Evolutionary conservation across 2,329 filamentous ascomycete species (phyloP).

Genomic region (Pseudomassariella vexata): DNA sequence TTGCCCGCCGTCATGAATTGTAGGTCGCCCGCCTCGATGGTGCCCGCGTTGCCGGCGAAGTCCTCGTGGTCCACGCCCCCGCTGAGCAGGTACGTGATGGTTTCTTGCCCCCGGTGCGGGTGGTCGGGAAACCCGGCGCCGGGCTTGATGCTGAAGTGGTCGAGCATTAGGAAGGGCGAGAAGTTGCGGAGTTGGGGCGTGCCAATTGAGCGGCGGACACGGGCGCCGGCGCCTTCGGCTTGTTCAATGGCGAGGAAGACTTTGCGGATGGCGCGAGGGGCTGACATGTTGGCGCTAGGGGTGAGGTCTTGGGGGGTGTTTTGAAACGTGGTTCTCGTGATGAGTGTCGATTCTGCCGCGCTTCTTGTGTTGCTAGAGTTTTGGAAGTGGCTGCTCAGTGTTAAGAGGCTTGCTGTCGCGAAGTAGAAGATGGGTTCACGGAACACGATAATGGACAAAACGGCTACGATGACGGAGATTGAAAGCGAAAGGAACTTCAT

Average conservation of each 20-base stretch:
- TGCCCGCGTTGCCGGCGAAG: conserved; percentile 52
- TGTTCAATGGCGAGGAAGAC: conserved; percentile 82
- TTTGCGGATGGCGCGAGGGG: conserved; percentile 72
- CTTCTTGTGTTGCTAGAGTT: conserved; percentile 6
- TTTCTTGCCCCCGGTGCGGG: conserved; percentile 74
- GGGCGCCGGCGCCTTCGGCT: conserved; percentile 80
- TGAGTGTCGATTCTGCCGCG: conserved; percentile 9
- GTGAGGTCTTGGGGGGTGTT: conserved; percentile 5
- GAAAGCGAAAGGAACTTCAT: conserved; percentile 33
- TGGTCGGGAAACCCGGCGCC: conserved; percentile 91
- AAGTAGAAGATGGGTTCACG: conserved; percentile 23
- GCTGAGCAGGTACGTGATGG: conserved; percentile 72
- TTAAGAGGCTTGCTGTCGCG: conserved; percentile 14
- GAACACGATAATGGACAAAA: conserved; percentile 29
- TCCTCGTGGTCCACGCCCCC: conserved; percentile 47
- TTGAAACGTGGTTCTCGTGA: conserved; percentile 10
- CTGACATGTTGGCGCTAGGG: conserved; percentile 49
- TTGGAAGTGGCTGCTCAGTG: conserved; percentile 11
- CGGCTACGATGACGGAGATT: conserved; percentile 31
- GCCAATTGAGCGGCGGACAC: conserved; percentile 82
- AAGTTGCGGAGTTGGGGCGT: conserved; percentile 79
- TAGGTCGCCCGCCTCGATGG: conserved; percentile 78
- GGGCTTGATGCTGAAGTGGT: conserved; percentile 77
- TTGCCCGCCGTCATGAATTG: conserved; percentile 96
- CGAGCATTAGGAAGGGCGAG: conserved; percentile 91